Evolutionary conservation across 768 basidiomycete genomes (phyloP), one percentile per base, ranked within the genome.

Genomic region (Hygrocybe punicea): DNA sequence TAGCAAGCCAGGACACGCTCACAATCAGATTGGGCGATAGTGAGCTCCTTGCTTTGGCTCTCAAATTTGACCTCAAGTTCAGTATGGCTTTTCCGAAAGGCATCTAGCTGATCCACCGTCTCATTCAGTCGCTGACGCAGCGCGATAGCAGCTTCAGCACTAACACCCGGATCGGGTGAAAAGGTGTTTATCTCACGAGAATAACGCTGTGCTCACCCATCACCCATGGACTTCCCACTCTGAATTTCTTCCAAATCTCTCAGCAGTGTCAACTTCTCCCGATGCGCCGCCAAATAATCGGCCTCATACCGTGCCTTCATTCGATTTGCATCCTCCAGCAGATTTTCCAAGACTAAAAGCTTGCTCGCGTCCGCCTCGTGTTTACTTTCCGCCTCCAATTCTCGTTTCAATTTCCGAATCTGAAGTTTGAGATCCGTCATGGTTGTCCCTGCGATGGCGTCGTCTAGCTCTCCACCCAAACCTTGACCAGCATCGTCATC

Each of bases 361-460:
- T 84, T 80, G 58, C 87, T 89, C 6, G 85, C 79, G 65, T 93
- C 91, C 6, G 76, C 87, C 63, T 89, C 86, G 59, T 90, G 87
- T 69, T 84, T 85, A 69, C 79, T 79, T 33, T 87, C 80, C 5
- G 84, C 81, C 49, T 87, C 85, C 33, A 98, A 77, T 67, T 98
- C 93, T 23, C 93, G 76, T 67, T 90, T 77, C 25, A 98, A 79
- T 58, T 84, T 86, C 58, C 87, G 84, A 50, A 98, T 83, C 66
- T 91, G 87, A 25, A 98, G 77, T 68, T 95, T 97, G 60, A 98
- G 76, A 67, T 93, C 92, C 1, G 93, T 98, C 84, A 87, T 94
- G 10, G 89, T 93, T 47, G 85, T 89, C 23, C 91, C 91, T 24
- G 83, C 70, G 44, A 93, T 79, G 0, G 91, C 91, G 61, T 93